These are phyloP conservation scores for Heterobasidion annosum DNA, from an alignment of 1,284 basidiomycete species.

Conservation along the genomic window DNA sequence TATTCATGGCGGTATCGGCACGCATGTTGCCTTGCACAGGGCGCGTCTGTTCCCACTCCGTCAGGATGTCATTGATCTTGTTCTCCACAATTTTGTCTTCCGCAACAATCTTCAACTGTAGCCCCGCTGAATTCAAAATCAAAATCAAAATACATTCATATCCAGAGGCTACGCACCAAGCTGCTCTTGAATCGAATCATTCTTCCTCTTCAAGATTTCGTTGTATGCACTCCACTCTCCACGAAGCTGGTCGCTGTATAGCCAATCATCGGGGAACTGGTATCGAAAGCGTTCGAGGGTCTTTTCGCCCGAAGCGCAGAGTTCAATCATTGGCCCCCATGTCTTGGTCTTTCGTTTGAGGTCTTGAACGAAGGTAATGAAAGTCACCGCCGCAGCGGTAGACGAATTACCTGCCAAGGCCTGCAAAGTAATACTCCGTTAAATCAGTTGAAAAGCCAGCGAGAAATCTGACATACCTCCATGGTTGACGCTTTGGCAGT, in stretches of 20 bases:
- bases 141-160: background rate
- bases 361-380: conserved; percentile 99
- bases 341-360: conserved; percentile 93
- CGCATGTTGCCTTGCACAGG: conserved; percentile 95
- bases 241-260: conserved; percentile 94
- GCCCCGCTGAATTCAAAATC: conserved; percentile 52
- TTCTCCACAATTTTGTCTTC: conserved; percentile 97
- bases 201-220: conserved; percentile 96
- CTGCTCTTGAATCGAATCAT: conserved; percentile 97
- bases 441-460: background rate
- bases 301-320: conserved; percentile 92
- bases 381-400: conserved; percentile 95
- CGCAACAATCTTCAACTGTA: conserved; percentile 98
- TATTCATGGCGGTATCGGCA: conserved; percentile 91
- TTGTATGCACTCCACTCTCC: conserved; percentile 99
- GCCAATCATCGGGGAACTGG: conserved; percentile 96
- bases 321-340: conserved; percentile 97
- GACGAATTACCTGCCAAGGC: conserved; percentile 58
- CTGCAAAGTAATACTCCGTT: conserved; percentile 12
- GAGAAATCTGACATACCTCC: conserved; percentile 18
- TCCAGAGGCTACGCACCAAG: conserved; percentile 44
- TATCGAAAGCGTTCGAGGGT: conserved; percentile 95
- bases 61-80: conserved; percentile 82
- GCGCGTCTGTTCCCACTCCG: conserved; percentile 93
- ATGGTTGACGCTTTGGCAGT: conserved; percentile 12